Conservation (phyloP, 2,329 filamentous ascomycete genomes). For the Botrytis elliptica region DNA sequence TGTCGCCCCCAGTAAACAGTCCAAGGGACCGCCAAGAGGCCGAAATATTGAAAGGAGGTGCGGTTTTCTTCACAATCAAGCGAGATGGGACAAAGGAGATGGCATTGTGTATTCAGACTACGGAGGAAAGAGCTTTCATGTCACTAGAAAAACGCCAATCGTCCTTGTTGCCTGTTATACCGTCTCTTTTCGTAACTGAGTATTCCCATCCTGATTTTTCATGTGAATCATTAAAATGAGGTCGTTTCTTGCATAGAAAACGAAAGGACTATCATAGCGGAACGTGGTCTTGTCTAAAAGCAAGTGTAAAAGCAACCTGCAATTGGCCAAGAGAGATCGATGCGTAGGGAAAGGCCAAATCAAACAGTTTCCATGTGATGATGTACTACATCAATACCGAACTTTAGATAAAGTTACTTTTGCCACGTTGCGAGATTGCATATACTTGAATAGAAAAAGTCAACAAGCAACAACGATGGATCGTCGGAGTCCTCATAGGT, state of each 20-base stretch:
- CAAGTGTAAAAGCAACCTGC: not conserved
- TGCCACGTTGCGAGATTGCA: not conserved
- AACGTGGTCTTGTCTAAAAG: not conserved
- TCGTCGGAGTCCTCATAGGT: not conserved
- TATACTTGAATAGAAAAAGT: not conserved
- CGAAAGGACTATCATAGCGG: not conserved
- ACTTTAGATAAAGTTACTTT: not conserved
- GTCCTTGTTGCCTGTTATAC: slow-evolving; percentile 11
- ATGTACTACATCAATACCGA: slow-evolving; percentile 11
- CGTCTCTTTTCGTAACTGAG: not conserved
- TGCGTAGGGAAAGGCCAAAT: not conserved
- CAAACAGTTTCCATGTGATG: not conserved
- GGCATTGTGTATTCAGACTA: not conserved
- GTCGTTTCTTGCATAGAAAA: not conserved
- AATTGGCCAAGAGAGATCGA: not conserved
- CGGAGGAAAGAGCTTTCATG: not conserved
- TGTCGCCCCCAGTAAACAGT: not conserved
- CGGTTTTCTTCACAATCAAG: not conserved
- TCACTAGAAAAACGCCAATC: slow-evolving; percentile 9
- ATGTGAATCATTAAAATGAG: slow-evolving; percentile 22
- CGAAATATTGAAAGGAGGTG: not conserved
- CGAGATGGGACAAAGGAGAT: not conserved
- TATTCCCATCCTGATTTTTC: not conserved
- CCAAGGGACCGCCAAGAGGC: not conserved
- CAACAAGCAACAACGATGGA: not conserved